Evolutionary conservation across 805 yeast species (phyloP).

Genomic region (Sugiyamaella qingdaonensis): DNA sequence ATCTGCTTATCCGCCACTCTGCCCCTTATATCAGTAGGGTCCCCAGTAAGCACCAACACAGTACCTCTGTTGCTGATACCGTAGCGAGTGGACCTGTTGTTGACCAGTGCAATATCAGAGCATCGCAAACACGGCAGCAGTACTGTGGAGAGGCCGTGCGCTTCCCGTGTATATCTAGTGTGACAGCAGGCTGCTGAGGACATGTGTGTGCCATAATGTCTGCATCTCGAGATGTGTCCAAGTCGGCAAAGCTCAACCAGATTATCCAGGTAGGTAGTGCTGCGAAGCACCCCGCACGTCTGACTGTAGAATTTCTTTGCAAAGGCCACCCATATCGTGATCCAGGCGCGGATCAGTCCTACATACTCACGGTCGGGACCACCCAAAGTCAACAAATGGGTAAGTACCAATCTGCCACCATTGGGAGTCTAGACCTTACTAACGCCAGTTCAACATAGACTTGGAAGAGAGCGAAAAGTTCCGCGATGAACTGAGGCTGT

Average conservation of each 20-base stretch:
- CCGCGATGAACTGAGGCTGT: constrained; percentile 57
- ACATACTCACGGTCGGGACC: constrained; percentile 12
- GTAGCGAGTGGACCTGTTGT: neutral
- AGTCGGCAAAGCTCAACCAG: constrained; percentile 20
- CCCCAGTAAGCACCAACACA: neutral
- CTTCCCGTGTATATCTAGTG: neutral
- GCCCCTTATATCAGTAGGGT: neutral
- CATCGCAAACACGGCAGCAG: neutral
- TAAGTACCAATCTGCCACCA: constrained; percentile 4
- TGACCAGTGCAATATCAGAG: neutral
- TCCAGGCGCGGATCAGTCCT: constrained; percentile 31
- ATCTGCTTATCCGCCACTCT: constrained; percentile 1
- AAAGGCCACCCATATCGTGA: constrained; percentile 36
- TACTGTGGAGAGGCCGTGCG: neutral
- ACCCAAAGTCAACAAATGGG: constrained; percentile 26
- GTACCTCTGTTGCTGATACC: neutral
- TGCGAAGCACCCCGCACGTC: neutral
- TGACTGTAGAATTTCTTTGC: constrained; percentile 37
- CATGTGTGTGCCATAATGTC: constrained; percentile 1
- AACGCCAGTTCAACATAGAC: constrained; percentile 39
- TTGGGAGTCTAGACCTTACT: constrained; percentile 17
- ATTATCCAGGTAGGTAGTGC: constrained; percentile 20
- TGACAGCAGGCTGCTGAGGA: neutral
- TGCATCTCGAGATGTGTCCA: constrained; percentile 3
- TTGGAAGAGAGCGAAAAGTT: constrained; percentile 35